phyloP scores from a whole-genome alignment of 495 filamentous ascomycete genomes.

The Penicillium chermesinum region DNA sequence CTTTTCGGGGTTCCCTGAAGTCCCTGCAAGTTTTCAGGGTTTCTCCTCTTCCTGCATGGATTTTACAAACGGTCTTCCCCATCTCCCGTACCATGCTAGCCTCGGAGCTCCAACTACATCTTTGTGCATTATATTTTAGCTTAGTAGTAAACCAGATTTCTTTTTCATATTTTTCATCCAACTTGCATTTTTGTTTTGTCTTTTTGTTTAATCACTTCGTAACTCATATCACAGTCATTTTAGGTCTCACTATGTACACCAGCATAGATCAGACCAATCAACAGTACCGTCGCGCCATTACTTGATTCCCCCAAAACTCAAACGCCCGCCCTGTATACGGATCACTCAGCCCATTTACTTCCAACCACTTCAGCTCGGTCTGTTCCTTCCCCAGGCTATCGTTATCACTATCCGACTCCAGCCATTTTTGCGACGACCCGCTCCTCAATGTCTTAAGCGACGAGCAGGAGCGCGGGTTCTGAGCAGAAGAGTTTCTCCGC shows the following conservation, averaged over 20 bases:
- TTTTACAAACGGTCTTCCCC: too few species aligned
- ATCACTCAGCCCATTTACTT: constrained; percentile 9
- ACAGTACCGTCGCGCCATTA: constrained; percentile 5
- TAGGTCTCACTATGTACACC: not conserved
- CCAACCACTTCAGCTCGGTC: constrained; percentile 15
- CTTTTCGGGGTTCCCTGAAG: too few species aligned
- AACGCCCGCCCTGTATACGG: constrained; percentile 1
- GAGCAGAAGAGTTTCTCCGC: constrained; percentile 9
- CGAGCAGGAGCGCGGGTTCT: constrained; percentile 11
- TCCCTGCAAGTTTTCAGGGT: too few species aligned
- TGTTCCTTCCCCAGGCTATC: constrained; percentile 11
- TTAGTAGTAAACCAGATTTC: too few species aligned
- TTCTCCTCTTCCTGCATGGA: too few species aligned
- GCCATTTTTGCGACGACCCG: constrained; percentile 6
- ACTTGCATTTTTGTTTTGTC: not conserved
- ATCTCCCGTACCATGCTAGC: too few species aligned
- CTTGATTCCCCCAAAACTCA: constrained; percentile 11
- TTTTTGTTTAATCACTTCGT: not conserved
- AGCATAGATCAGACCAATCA: not conserved
- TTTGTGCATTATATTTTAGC: too few species aligned
- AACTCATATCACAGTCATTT: not conserved
- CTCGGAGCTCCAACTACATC: too few species aligned
- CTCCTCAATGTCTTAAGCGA: constrained; percentile 10
- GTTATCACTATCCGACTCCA: constrained; percentile 9
- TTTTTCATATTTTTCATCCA: not conserved